These are phyloP conservation scores for Trichoderma sp. DNA, from an alignment of 2,329 filamentous ascomycete species.

Conservation along the genomic window DNA sequence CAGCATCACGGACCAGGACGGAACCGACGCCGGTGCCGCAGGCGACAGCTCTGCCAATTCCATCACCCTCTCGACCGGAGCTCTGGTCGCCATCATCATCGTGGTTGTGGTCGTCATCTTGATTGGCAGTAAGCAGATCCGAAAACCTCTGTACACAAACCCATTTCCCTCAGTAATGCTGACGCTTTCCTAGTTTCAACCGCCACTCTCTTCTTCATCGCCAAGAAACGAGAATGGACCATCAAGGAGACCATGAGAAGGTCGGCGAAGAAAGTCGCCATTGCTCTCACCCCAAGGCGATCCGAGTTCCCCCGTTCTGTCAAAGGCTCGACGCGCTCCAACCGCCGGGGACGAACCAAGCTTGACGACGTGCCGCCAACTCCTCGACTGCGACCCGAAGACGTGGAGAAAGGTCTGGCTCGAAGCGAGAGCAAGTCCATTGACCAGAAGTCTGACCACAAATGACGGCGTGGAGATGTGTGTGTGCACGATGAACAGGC, in stretches of 20 bases:
- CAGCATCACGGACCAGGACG: constrained; percentile 44
- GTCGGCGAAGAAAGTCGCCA: constrained; percentile 65
- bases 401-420: constrained; percentile 61
- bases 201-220: constrained; percentile 72
- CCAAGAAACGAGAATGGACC: constrained; percentile 85
- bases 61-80: constrained; percentile 67
- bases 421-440: constrained; percentile 44
- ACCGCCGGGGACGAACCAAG: constrained; percentile 46
- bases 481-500: not conserved
- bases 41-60: constrained; percentile 60
- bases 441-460: constrained; percentile 31
- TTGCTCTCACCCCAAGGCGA: constrained; percentile 63
- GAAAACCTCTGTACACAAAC: not conserved
- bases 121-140: constrained; percentile 63
- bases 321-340: constrained; percentile 45
- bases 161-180: constrained; percentile 16
- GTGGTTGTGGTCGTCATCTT: constrained; percentile 69
- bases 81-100: constrained; percentile 72
- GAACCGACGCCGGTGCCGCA: constrained; percentile 64
- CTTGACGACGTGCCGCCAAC: constrained; percentile 63
- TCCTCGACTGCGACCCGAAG: constrained; percentile 55
- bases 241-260: constrained; percentile 70
- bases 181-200: constrained; percentile 56
- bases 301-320: constrained; percentile 62
- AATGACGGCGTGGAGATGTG: not conserved